phyloP scores from a whole-genome alignment of 768 basidiomycete species.

The Phanerochaete sordida region DNA sequence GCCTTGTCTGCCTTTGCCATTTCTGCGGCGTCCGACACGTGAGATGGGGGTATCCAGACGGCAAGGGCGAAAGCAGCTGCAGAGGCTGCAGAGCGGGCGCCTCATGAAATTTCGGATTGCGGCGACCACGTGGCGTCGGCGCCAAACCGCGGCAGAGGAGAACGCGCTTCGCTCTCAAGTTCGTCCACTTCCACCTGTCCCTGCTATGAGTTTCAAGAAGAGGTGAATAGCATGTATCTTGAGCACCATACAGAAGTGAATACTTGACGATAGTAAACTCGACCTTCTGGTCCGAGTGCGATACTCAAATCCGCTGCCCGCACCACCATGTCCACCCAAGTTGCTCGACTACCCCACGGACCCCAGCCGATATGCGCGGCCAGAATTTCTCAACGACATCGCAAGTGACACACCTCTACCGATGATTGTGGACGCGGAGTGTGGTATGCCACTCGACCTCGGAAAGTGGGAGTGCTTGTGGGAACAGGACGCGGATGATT shows the following conservation, averaged over 20 bases:
- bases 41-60: too few relatives aligned
- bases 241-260: background rate
- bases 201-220: slow-evolving; percentile 53
- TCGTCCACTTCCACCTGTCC: background rate
- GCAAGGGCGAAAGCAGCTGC: too few relatives aligned
- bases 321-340: slow-evolving; percentile 97
- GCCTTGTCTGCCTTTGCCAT: background rate
- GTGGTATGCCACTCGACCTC: slow-evolving; percentile 93
- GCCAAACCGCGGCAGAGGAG: background rate
- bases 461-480: slow-evolving; percentile 80
- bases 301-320: slow-evolving; percentile 90
- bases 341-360: slow-evolving; percentile 89
- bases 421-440: slow-evolving; percentile 96
- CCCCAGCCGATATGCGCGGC: slow-evolving; percentile 81
- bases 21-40: background rate
- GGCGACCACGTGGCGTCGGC: slow-evolving; percentile 3
- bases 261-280: slow-evolving; percentile 51
- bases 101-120: slow-evolving; percentile 6
- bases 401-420: slow-evolving; percentile 82
- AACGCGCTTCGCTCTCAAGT: background rate
- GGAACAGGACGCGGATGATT: slow-evolving; percentile 74
- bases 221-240: slow-evolving; percentile 30
- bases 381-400: slow-evolving; percentile 79
- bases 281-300: slow-evolving; percentile 92
- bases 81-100: background rate